Evolutionary conservation across 495 filamentous ascomycete species (phyloP), one percentile per base, ranked within the genome.

Genomic region (Chaetomium fimeti): DNA sequence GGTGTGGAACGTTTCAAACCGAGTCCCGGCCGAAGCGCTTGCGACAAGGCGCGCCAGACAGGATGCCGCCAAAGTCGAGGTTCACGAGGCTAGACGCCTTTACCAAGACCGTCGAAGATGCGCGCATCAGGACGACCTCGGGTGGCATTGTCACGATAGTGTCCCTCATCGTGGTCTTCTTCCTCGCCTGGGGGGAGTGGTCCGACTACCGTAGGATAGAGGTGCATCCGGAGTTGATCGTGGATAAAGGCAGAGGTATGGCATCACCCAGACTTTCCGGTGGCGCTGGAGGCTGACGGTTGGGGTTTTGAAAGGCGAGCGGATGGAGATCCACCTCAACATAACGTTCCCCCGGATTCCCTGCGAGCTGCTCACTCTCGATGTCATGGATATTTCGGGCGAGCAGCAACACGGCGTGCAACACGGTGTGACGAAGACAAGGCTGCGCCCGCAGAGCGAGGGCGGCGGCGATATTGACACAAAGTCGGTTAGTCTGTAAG

Each of bases 301-400:
- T 25, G 49, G 27, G 28, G 20, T 38, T 59, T 24, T 58, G 11
- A 69, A 69, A 93, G 91, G 91, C 69, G 91, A 98, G 81, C 89
- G 92, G 74, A 97, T 98, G 91, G 94, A 98, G 70, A 98, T 98
- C 65, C 92, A 96, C 75, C 84, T 98, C 79, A 98, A 98, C 81
- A 91, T 98, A 67, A 93, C 91, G 22, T 98, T 98, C 76, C 94
- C 95, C 6, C 88, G 87, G 38, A 81, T 98, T 36, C 94, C 94
- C 38, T 98, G 94, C 79, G 93, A 98, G 76, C 87, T 98, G 54
- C 78, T 98, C 57, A 97, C 94, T 18, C 86, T 98, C 67, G 94
- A 98, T 73, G 93, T 98, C 43, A 98, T 98, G 94, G 94, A 98
- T 76, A 93, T 98, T 13, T 95, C 91, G 16, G 94, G 94, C 48